Evolutionary conservation across 441 rosid genomes (phyloP).

Genomic region (Adansonia madagascariensis): DNA sequence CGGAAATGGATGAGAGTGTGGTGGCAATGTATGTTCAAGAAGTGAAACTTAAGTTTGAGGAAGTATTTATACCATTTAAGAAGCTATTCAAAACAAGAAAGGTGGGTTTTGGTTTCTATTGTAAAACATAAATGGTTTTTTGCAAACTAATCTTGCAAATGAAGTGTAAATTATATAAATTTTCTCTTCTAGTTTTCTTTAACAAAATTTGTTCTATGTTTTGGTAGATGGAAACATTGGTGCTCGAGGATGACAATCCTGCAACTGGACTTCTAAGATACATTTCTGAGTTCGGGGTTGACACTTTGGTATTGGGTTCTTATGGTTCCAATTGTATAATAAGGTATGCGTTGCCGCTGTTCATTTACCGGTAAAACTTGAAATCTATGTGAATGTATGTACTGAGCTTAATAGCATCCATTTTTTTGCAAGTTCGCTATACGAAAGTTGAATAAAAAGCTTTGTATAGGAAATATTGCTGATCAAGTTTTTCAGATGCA

Average conservation of each 20-base stretch:
- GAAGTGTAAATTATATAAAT: constrained; percentile 3
- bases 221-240: constrained; percentile 65
- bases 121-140: not conserved
- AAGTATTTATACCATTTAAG: constrained; percentile 59
- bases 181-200: not conserved
- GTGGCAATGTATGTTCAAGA: constrained; percentile 73
- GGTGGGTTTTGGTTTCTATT: constrained; percentile 35
- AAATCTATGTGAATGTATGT: constrained; percentile 4
- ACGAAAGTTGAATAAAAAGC: not conserved
- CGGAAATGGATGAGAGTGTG: constrained; percentile 66
- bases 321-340: constrained; percentile 49
- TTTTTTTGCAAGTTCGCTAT: not conserved
- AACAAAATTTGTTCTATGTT: not conserved
- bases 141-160: constrained; percentile 11
- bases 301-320: constrained; percentile 75
- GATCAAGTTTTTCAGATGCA: constrained; percentile 16
- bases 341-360: constrained; percentile 44
- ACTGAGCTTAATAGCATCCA: not conserved
- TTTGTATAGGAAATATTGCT: not conserved
- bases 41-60: constrained; percentile 50
- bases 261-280: constrained; percentile 63
- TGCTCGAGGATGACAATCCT: constrained; percentile 70
- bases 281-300: constrained; percentile 49
- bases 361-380: constrained; percentile 6
- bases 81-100: constrained; percentile 50